phyloP scores from a whole-genome alignment of 78 protist genomes.

The Anaeramoeba flamelloides region DNA sequence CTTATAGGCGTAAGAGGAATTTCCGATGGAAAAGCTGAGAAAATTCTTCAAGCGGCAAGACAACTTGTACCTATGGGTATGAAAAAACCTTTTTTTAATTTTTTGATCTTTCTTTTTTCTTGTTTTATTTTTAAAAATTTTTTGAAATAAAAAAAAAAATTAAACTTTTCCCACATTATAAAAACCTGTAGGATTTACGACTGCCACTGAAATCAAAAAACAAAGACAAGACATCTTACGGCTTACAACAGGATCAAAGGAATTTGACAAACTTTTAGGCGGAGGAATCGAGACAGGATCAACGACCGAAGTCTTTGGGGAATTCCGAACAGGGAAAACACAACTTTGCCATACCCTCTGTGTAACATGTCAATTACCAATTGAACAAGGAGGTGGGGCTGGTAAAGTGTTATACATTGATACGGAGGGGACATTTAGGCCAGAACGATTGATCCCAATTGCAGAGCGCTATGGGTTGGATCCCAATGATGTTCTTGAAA shows the following conservation, averaged over 20 bases:
- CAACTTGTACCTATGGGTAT: too few relatives aligned
- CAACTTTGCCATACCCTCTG: conserved; percentile 5
- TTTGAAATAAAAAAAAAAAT: too few relatives aligned
- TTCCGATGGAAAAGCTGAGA: conserved; percentile 88
- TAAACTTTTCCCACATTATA: too few relatives aligned
- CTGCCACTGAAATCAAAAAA: not conserved
- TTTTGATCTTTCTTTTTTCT: too few relatives aligned
- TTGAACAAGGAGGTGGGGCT: conserved; percentile 11
- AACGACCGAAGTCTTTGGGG: conserved; percentile 38
- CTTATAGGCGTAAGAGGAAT: conserved; percentile 76
- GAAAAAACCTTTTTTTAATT: too few relatives aligned
- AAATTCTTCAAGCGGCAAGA: too few relatives aligned
- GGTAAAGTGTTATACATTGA: conserved; percentile 29
- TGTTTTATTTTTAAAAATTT: too few relatives aligned
- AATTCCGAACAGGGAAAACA: conserved; percentile 35
- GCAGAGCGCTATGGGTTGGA: conserved; percentile 15
- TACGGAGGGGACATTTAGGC: conserved; percentile 36
- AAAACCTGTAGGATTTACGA: not conserved
- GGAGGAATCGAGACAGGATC: conserved; percentile 28
- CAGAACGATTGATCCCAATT: conserved; percentile 25
- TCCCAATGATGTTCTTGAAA: not conserved
- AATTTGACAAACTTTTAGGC: conserved; percentile 15
- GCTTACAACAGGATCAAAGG: not conserved
- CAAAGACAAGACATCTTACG: not conserved
- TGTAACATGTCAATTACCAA: conserved; percentile 15